phyloP scores from a whole-genome alignment of 768 basidiomycete species.

The Cystobasidium onofrii region DNA sequence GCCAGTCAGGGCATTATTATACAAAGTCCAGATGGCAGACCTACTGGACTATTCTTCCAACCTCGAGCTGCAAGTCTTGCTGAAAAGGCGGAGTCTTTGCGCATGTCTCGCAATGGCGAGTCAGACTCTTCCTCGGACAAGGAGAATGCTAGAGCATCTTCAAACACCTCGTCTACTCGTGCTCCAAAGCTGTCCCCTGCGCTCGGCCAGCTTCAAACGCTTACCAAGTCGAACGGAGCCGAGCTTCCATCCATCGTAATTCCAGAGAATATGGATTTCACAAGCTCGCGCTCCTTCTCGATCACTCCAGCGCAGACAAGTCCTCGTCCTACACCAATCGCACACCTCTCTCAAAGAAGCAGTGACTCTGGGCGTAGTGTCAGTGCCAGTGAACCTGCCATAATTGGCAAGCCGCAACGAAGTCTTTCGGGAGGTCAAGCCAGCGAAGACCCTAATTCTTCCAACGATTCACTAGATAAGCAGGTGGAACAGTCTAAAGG shows the following conservation, averaged over 20 bases:
- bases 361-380: not conserved
- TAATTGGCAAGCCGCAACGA: not conserved
- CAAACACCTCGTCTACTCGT: not conserved
- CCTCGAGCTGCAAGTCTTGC: constrained; percentile 48
- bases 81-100: constrained; percentile 23
- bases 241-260: constrained; percentile 26
- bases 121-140: constrained; percentile 1
- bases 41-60: constrained; percentile 92
- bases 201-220: not conserved
- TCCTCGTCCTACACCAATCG: not conserved
- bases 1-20: constrained; percentile 81
- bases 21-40: constrained; percentile 84
- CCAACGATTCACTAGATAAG: not conserved
- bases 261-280: constrained; percentile 24
- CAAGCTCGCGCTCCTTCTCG: not conserved
- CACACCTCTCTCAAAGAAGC: not conserved
- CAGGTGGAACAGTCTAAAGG: not conserved
- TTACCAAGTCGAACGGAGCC: not conserved
- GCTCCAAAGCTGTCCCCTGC: not conserved
- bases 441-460: not conserved
- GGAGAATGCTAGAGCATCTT: not conserved
- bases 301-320: not conserved
- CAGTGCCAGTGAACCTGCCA: not conserved
- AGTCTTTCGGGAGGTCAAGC: not conserved
- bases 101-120: constrained; percentile 20